Percentiles rank a stretch among this genome's conserved stretches.
phyloP scores from a whole-genome alignment of 768 basidiomycete species.

The Termitomyces titanicus region DNA sequence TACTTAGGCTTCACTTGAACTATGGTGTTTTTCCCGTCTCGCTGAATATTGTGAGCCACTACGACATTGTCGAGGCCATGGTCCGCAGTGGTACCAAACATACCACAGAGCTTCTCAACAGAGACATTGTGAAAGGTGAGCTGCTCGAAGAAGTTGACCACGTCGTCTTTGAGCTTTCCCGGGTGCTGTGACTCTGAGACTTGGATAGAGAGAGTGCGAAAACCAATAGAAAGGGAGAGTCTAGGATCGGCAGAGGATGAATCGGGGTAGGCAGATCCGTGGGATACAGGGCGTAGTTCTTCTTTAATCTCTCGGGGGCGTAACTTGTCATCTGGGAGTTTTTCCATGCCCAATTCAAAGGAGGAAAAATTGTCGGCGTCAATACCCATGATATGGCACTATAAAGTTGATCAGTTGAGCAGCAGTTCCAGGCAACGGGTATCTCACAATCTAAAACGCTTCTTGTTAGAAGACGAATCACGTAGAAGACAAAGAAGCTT shows the following conservation, averaged over 20 bases:
- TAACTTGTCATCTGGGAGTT: neutral
- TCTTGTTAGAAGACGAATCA: too few relatives aligned
- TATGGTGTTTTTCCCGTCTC: conserved; percentile 11
- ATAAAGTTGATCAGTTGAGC: neutral
- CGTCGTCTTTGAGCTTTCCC: neutral
- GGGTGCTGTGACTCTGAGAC: conserved; percentile 1
- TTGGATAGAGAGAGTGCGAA: conserved; percentile 12
- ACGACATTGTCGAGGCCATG: conserved; percentile 1
- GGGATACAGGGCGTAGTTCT: neutral
- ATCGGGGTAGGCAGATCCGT: neutral
- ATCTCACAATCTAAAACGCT: neutral
- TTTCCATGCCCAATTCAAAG: neutral
- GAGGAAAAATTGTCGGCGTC: neutral
- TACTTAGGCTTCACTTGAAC: conserved; percentile 5
- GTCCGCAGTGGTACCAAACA: conserved; percentile 6
- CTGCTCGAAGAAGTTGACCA: conserved; percentile 1
- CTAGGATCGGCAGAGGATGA: neutral
- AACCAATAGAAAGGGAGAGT: conserved; percentile 6
- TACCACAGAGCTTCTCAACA: conserved; percentile 3
- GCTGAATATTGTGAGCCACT: conserved; percentile 3
- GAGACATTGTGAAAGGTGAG: conserved; percentile 7
- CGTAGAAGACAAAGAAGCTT: too few relatives aligned
- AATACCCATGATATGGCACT: neutral
- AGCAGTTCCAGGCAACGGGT: neutral
- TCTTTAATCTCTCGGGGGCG: neutral